Evolutionary conservation across 2,329 filamentous ascomycete species (phyloP).

Genomic region (Aphanocladium album): DNA sequence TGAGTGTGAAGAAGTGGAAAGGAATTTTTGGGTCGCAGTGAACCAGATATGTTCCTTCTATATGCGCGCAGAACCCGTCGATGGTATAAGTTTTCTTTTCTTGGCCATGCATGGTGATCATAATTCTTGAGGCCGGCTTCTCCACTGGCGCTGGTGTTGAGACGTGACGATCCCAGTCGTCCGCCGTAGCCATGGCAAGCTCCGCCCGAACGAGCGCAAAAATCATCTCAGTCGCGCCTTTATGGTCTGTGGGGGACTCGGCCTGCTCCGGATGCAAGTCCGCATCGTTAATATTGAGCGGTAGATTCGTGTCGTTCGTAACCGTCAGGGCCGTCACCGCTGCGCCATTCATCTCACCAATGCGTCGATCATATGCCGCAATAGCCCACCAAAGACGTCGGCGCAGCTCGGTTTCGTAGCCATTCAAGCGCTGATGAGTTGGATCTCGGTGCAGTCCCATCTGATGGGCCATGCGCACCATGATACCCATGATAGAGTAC

Average conservation of each 20-base stretch:
- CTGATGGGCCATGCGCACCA: conserved; percentile 61
- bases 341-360: conserved; percentile 61
- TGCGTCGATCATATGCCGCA: conserved; percentile 61
- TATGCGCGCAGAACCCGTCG: conserved; percentile 48
- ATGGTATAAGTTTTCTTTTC: conserved; percentile 44
- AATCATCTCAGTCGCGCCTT: conserved; percentile 54
- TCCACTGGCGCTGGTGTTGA: conserved; percentile 37
- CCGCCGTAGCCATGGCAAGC: conserved; percentile 46
- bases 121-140: conserved; percentile 26
- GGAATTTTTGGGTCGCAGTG: conserved; percentile 55
- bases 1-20: conserved; percentile 53
- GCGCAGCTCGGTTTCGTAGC: conserved; percentile 65
- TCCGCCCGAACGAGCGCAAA: conserved; percentile 54
- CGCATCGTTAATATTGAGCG: conserved; percentile 58
- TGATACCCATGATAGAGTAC: conserved; percentile 54
- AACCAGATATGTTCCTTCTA: conserved; percentile 51
- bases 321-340: conserved; percentile 52
- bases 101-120: conserved; percentile 45
- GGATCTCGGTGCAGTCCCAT: conserved; percentile 65
- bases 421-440: conserved; percentile 43
- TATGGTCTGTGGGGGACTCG: conserved; percentile 43
- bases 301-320: conserved; percentile 50
- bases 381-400: conserved; percentile 70
- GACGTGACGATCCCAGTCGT: conserved; percentile 15
- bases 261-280: conserved; percentile 55